Conservation (phyloP, 148 eudicot genomes). For the Vaccinium vitisidaea region DNA sequence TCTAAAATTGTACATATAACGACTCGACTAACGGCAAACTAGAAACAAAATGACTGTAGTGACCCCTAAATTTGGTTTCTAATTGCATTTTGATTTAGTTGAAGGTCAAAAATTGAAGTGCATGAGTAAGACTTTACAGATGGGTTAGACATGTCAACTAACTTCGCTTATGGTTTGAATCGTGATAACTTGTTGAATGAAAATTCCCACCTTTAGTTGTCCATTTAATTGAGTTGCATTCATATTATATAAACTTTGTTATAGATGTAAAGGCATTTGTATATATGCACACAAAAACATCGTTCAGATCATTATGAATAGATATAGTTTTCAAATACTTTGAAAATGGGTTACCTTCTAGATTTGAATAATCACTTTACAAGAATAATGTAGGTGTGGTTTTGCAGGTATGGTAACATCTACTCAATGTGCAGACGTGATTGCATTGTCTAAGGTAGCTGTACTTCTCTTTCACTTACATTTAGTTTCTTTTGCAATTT, state of each 20-base stretch:
- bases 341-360: not conserved
- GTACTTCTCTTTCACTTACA: conserved; percentile 9
- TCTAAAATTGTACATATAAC: not conserved
- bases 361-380: not conserved
- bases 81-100: not conserved
- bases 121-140: not conserved
- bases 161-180: not conserved
- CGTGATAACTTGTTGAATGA: not conserved
- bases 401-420: conserved; percentile 61
- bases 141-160: not conserved
- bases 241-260: not conserved
- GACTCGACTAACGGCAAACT: not conserved
- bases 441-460: conserved; percentile 81
- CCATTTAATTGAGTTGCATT: not conserved
- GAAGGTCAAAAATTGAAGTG: not conserved
- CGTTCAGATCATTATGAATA: not conserved
- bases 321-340: not conserved
- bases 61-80: not conserved
- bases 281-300: not conserved
- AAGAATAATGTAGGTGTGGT: conserved; percentile 1
- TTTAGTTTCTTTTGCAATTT: not conserved
- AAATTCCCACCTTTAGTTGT: not conserved
- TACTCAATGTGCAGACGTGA: conserved; percentile 67
- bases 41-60: not conserved
- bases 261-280: not conserved